phyloP scores from a whole-genome alignment of 768 basidiomycete genomes.

The Chalciporus piperatus region DNA sequence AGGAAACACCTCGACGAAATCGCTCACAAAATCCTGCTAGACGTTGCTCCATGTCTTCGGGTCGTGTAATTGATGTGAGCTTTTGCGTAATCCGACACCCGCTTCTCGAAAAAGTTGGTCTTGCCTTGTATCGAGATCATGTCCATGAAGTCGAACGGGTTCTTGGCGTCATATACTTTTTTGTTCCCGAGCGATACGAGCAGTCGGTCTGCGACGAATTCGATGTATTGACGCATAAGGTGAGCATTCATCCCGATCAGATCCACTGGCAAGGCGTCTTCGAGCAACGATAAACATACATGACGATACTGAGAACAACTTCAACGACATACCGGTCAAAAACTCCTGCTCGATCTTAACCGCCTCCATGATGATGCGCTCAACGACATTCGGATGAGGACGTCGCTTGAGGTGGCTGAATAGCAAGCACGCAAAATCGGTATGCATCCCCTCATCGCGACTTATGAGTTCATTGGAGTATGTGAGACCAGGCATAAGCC shows the following conservation, averaged over 20 bases:
- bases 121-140: constrained; percentile 93
- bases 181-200: constrained; percentile 82
- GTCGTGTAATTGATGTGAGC: constrained; percentile 47
- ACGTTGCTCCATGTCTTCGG: background rate
- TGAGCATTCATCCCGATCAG: constrained; percentile 89
- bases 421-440: constrained; percentile 90
- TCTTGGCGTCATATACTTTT: constrained; percentile 68
- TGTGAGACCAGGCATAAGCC: constrained; percentile 91
- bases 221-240: constrained; percentile 87
- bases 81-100: constrained; percentile 77
- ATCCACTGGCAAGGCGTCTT: constrained; percentile 77
- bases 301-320: too few relatives aligned
- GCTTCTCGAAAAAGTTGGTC: constrained; percentile 94
- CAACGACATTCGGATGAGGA: constrained; percentile 74
- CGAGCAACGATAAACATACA: background rate
- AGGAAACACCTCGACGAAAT: background rate
- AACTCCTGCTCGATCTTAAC: constrained; percentile 85
- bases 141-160: constrained; percentile 94
- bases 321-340: constrained; percentile 54
- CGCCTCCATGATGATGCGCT: constrained; percentile 74
- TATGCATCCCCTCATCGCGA: constrained; percentile 93
- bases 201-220: constrained; percentile 87
- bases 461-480: constrained; percentile 96
- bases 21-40: constrained; percentile 36
- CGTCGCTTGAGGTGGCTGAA: constrained; percentile 76